A percentile compares a stretch with the other conserved stretches of the same genome.
These are phyloP conservation scores for Ceratobasidium sp. DNA, from an alignment of 1,284 basidiomycete genomes.

Conservation along the genomic window DNA sequence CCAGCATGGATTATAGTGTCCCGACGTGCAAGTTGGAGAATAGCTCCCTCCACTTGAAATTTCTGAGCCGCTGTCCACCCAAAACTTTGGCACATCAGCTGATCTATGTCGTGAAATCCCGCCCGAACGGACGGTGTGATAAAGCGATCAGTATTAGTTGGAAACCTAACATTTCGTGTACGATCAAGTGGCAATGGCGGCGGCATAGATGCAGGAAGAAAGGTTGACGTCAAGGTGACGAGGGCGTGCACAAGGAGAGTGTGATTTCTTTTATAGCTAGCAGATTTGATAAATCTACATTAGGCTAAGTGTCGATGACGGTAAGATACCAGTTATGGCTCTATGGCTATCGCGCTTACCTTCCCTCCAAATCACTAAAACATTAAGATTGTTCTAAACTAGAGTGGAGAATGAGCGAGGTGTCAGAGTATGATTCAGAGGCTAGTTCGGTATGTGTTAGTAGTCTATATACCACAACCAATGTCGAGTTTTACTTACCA, in stretches of 20 bases:
- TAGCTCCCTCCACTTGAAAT: slow-evolving; percentile 52
- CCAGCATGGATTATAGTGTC: slow-evolving; percentile 58
- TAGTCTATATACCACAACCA: not conserved
- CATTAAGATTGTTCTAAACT: not conserved
- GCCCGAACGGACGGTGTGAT: not conserved
- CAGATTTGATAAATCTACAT: not conserved
- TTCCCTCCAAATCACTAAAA: not conserved
- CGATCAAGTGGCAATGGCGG: not conserved
- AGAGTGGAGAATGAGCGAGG: not conserved
- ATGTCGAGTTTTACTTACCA: not conserved
- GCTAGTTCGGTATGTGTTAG: not conserved
- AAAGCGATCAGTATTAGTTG: not conserved
- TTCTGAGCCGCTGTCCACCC: slow-evolving; percentile 44
- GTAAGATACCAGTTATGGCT: not conserved
- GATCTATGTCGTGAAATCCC: not conserved
- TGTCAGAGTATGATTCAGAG: not conserved
- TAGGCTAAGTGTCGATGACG: not conserved
- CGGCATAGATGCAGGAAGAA: not conserved
- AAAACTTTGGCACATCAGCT: not conserved
- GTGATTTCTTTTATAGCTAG: not conserved
- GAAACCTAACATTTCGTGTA: not conserved
- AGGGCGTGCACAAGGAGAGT: not conserved
- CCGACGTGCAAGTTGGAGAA: slow-evolving; percentile 52
- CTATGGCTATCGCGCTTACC: not conserved
- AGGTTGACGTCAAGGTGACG: not conserved